Percentiles rank a stretch among this genome's conserved stretches.
Evolutionary conservation across 2,329 filamentous ascomycete species (phyloP).

Genomic region (Fusarium solani-melongenae): DNA sequence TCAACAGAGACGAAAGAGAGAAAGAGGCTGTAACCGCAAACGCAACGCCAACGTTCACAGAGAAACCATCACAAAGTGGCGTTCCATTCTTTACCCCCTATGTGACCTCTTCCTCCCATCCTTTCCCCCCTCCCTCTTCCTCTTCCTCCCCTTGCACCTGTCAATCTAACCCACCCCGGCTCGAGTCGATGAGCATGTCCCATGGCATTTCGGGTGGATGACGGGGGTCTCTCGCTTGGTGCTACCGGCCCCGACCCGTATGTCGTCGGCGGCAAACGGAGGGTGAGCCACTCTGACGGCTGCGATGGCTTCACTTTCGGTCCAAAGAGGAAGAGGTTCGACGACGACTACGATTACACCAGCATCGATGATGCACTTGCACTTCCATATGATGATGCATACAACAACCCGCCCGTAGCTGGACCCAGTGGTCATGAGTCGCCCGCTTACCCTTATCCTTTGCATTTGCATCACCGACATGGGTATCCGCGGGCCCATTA

Average conservation of each 20-base stretch:
- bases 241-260: conserved; percentile 42
- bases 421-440: conserved; percentile 17
- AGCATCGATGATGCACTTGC: not conserved
- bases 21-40: not conserved
- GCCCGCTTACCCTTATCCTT: not conserved
- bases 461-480: conserved; percentile 9
- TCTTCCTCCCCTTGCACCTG: conserved; percentile 11
- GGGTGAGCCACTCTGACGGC: conserved; percentile 50
- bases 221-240: conserved; percentile 46
- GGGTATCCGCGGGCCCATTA: not conserved
- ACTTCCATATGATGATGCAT: conserved; percentile 10
- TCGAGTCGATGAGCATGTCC: conserved; percentile 49
- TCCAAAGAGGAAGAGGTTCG: conserved; percentile 39
- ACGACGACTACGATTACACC: conserved; percentile 5
- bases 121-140: not conserved
- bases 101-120: conserved; percentile 19
- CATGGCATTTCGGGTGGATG: conserved; percentile 55
- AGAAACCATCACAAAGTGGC: not conserved
- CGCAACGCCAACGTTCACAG: not conserved
- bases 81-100: conserved; percentile 3
- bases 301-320: conserved; percentile 38
- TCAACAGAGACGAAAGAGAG: not conserved
- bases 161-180: conserved; percentile 25
- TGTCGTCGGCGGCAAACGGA: conserved; percentile 52
- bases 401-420: conserved; percentile 7